Base-by-base conservation (phyloP, 106 monocot species). In the Acorus calamus region DNA sequence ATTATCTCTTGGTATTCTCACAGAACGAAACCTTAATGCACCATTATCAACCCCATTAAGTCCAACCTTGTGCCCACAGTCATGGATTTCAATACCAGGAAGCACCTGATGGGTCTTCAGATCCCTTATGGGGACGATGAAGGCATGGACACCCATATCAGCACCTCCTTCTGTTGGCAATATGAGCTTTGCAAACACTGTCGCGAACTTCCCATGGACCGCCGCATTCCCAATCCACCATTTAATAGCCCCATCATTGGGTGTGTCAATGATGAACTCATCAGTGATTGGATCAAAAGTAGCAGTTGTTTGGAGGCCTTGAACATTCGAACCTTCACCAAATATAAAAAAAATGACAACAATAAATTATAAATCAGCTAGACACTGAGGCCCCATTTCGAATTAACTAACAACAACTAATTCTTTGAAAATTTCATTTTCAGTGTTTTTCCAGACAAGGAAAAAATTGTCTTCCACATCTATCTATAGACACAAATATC, bases 191-290 rank as follows among this genome's bases (percentile, higher is more conserved):
- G 96, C 96, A 70, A 98, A 98, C 13, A 92, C 91, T 2, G 91
- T 83, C 0, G 96, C 96, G 67, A 92, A 92, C 65, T 98, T 98
- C 61, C 96, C 96, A 64, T 98, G 96, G 57, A 80, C 64, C 52
- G 96, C 91, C 7, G 96, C 91, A 73, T 98, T 98, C 8, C 96
- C 96, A 54, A 98, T 98, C 96, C 96, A 98, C 96, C 96, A 98
- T 59, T 98, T 98, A 46, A 98, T 87, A 12, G 96, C 96, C 45
- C 96, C 96, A 70, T 98, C 96, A 66, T 98, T 84, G 2, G 96
- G 96, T 3, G 96, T 98, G 52, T 91, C 48, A 8, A 98, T 80
- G 47, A 98, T 64, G 57, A 98, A 92, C 74, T 98, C 91, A 65
- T 92, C 96, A 10, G 91, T 79, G 7, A 73, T 13, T 5, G 85